Evolutionary conservation across 2,329 filamentous ascomycete genomes (phyloP).

Genomic region (Botrytis paeoniae): DNA sequence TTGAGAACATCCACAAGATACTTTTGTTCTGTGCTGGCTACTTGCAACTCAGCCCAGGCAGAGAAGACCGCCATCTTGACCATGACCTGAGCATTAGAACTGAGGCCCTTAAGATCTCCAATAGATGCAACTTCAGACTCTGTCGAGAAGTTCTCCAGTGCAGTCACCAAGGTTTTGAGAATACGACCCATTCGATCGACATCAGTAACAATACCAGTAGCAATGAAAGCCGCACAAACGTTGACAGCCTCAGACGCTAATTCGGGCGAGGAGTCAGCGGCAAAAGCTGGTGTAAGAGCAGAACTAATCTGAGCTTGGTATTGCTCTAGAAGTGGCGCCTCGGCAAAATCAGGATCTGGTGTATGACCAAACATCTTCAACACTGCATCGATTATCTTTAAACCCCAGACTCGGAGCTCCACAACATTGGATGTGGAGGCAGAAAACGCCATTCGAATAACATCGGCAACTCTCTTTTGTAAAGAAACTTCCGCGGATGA

Average conservation of each 20-base stretch:
- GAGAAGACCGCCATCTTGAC: constrained; percentile 97
- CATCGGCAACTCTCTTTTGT: constrained; percentile 82
- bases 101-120: constrained; percentile 87
- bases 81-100: constrained; percentile 96
- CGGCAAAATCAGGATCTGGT: constrained; percentile 95
- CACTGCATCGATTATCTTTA: constrained; percentile 91
- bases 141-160: constrained; percentile 85
- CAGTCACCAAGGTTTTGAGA: constrained; percentile 85
- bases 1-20: constrained; percentile 86
- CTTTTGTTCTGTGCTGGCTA: constrained; percentile 86
- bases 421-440: constrained; percentile 92
- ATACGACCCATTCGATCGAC: constrained; percentile 99
- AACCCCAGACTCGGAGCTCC: constrained; percentile 82
- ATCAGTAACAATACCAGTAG: constrained; percentile 94
- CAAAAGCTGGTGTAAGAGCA: constrained; percentile 92
- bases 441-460: constrained; percentile 95
- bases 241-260: constrained; percentile 94
- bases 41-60: constrained; percentile 95
- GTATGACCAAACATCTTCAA: constrained; percentile 95
- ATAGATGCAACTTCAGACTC: constrained; percentile 81
- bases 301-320: constrained; percentile 99
- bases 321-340: constrained; percentile 92
- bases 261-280: constrained; percentile 91
- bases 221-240: constrained; percentile 96
- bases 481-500: constrained; percentile 74